Percentiles rank a stretch among this genome's conserved stretches.
phyloP scores from a whole-genome alignment of 1,284 basidiomycete species.

The Dichomitus squalens region DNA sequence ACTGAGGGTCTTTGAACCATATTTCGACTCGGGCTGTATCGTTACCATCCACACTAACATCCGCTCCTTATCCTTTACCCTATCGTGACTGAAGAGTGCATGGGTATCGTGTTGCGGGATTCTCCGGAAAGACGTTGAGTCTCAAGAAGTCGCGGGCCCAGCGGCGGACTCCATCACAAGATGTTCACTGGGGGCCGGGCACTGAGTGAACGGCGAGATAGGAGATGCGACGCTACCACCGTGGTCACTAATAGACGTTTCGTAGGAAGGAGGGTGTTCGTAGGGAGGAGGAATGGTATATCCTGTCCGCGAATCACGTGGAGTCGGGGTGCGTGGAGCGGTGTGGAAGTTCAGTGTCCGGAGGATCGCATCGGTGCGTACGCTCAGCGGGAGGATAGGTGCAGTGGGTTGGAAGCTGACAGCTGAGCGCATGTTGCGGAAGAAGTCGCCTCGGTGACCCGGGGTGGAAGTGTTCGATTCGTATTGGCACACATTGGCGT shows the following conservation, averaged over 20 bases:
- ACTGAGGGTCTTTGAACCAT: background rate
- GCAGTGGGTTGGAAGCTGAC: background rate
- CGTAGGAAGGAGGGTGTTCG: constrained; percentile 4
- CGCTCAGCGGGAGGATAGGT: background rate
- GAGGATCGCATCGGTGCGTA: background rate
- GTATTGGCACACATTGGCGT: background rate
- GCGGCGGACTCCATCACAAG: background rate
- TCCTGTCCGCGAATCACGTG: background rate
- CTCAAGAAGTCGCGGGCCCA: no score
- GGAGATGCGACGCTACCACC: background rate
- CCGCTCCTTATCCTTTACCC: background rate
- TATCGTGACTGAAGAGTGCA: no score
- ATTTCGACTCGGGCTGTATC: background rate
- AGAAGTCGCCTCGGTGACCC: background rate
- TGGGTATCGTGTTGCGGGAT: background rate
- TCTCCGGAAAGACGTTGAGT: background rate
- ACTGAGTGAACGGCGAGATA: background rate
- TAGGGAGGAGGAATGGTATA: constrained; percentile 1
- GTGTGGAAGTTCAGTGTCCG: background rate
- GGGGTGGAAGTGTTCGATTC: background rate
- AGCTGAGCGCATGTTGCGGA: background rate
- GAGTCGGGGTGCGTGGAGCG: background rate
- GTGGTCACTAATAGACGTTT: background rate
- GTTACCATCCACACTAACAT: background rate
- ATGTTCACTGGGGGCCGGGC: background rate